Evolutionary conservation across 768 basidiomycete species (phyloP).

Genomic region (Tephrocybe rancida): DNA sequence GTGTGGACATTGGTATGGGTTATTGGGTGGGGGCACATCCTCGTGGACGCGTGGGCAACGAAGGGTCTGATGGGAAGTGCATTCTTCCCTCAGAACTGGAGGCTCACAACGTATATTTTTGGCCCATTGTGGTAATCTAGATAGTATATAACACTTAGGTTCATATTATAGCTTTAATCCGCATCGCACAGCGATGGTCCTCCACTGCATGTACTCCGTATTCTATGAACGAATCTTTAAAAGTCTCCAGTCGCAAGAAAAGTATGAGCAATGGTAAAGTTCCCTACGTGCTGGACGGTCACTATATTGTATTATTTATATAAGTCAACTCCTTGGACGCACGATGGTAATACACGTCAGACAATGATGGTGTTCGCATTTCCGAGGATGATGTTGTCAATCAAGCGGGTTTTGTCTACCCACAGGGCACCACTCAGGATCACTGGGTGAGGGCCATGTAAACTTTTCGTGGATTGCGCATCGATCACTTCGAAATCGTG

Average conservation of each 20-base stretch:
- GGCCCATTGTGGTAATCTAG: slow-evolving; percentile 16
- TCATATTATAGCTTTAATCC: neutral
- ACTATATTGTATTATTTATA: no score
- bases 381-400: slow-evolving; percentile 89
- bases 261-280: no score
- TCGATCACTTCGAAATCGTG: slow-evolving; percentile 70
- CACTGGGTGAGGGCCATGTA: slow-evolving; percentile 38
- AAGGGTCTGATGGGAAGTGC: slow-evolving; percentile 42
- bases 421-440: slow-evolving; percentile 87
- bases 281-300: no score
- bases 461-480: slow-evolving; percentile 24
- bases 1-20: slow-evolving; percentile 56
- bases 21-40: slow-evolving; percentile 43
- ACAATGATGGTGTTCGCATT: slow-evolving; percentile 38
- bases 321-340: no score
- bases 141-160: neutral
- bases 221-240: no score
- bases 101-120: slow-evolving; percentile 35
- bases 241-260: no score
- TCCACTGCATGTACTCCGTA: no score
- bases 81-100: slow-evolving; percentile 34
- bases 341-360: no score
- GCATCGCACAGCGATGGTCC: neutral
- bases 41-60: slow-evolving; percentile 53
- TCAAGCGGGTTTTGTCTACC: slow-evolving; percentile 85